phyloP scores from a whole-genome alignment of 2,329 filamentous ascomycete species.

The Neofusicoccum cordaticola region DNA sequence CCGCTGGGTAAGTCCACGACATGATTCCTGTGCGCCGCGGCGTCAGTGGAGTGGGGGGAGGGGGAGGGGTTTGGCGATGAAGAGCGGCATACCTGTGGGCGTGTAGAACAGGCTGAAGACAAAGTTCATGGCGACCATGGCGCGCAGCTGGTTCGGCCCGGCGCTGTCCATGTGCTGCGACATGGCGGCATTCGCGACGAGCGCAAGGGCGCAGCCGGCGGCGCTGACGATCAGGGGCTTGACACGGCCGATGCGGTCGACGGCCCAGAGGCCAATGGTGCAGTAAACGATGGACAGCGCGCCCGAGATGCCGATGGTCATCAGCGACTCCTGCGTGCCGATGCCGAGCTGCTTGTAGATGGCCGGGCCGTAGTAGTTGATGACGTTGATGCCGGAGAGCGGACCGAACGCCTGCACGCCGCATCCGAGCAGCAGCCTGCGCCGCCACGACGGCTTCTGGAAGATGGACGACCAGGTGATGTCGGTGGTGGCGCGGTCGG shows the following conservation, averaged over 20 bases:
- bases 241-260: conserved; percentile 49
- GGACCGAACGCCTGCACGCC: conserved; percentile 51
- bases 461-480: conserved; percentile 45
- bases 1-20: conserved; percentile 47
- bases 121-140: conserved; percentile 36
- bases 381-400: conserved; percentile 48
- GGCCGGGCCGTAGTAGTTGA: conserved; percentile 43
- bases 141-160: conserved; percentile 39
- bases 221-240: conserved; percentile 48
- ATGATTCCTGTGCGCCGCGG: conserved; percentile 46
- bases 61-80: conserved; percentile 40
- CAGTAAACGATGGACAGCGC: conserved; percentile 50
- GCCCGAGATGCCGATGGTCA: conserved; percentile 53
- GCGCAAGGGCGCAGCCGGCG: conserved; percentile 36
- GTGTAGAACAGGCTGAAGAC: conserved; percentile 44
- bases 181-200: conserved; percentile 38
- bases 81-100: conserved; percentile 50
- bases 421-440: conserved; percentile 47
- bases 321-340: conserved; percentile 43
- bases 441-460: conserved; percentile 44
- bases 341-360: conserved; percentile 48
- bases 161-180: conserved; percentile 36
- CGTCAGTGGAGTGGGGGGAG: conserved; percentile 31
- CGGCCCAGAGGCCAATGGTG: conserved; percentile 43
- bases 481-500: conserved; percentile 18